phyloP scores from a whole-genome alignment of 352 stramenopile species.

The Globisporangium spinosum region DNA sequence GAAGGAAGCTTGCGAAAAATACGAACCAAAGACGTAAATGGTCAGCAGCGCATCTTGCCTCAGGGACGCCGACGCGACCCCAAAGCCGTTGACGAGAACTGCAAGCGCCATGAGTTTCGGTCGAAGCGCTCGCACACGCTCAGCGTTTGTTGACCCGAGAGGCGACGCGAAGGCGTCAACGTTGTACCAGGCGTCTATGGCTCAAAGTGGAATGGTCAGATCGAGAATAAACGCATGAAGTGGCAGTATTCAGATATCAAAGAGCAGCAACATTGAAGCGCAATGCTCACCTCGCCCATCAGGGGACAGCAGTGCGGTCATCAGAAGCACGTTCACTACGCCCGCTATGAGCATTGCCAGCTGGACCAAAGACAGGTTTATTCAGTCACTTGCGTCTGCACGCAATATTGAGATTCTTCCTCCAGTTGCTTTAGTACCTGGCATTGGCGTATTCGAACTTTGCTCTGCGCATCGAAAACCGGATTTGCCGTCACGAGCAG shows the following conservation, averaged over 20 bases:
- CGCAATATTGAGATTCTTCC: neutral
- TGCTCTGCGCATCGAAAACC: conserved; percentile 28
- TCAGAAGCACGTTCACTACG: conserved; percentile 24
- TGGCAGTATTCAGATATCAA: neutral
- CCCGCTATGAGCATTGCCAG: conserved; percentile 19
- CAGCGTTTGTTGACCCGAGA: conserved; percentile 17
- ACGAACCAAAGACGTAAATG: conserved; percentile 45
- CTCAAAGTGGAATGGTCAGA: neutral
- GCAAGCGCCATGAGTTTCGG: conserved; percentile 29
- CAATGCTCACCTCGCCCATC: conserved; percentile 22
- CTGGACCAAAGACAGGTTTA: neutral
- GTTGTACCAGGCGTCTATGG: conserved; percentile 53
- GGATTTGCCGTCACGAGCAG: conserved; percentile 46
- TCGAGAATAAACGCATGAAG: neutral
- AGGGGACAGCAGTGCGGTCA: conserved; percentile 27
- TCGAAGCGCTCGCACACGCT: conserved; percentile 33
- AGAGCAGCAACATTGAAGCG: neutral
- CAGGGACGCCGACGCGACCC: conserved; percentile 22
- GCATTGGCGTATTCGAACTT: conserved; percentile 32
- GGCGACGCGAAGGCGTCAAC: conserved; percentile 33
- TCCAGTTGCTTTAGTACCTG: conserved; percentile 22
- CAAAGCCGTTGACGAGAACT: conserved; percentile 29
- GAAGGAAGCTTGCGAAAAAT: neutral
- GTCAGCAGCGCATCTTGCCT: conserved; percentile 32
- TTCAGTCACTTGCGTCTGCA: neutral